Conservation (phyloP, 768 basidiomycete genomes). For the Psilocybe azurescens region DNA sequence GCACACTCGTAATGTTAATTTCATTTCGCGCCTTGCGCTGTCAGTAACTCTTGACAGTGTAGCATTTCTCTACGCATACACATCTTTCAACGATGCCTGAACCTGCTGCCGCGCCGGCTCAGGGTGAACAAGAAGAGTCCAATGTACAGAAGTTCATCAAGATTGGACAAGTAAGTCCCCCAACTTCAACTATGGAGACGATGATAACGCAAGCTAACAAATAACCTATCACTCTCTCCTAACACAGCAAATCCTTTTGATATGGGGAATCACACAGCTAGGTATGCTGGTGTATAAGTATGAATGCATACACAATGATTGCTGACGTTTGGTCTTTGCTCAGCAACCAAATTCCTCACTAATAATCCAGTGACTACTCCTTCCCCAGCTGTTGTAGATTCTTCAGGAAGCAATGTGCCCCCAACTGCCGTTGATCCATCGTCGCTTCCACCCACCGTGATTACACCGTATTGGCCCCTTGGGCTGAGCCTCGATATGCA, state of each 20-base stretch:
- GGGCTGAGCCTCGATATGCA: conserved; percentile 71
- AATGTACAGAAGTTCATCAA: conserved; percentile 19
- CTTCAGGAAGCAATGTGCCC: conserved; percentile 15
- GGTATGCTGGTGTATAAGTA: conserved; percentile 42
- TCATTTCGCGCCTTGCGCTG: neutral
- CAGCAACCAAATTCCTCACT: conserved; percentile 52
- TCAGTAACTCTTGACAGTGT: neutral
- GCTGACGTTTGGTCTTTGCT: neutral
- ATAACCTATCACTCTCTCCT: neutral
- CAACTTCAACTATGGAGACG: neutral
- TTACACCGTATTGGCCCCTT: conserved; percentile 62
- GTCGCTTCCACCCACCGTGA: conserved; percentile 59
- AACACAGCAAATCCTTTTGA: conserved; percentile 67
- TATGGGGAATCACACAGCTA: conserved; percentile 70
- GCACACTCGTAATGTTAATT: neutral
- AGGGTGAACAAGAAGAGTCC: conserved; percentile 22
- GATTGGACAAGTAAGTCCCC: conserved; percentile 26
- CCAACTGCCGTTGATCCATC: conserved; percentile 48
- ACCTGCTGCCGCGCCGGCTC: conserved; percentile 20
- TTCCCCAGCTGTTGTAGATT: conserved; percentile 12
- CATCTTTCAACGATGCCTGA: conserved; percentile 23
- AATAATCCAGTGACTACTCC: conserved; percentile 34
- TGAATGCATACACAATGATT: conserved; percentile 2
- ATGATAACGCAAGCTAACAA: conserved; percentile 5
- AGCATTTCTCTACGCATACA: neutral